These are phyloP conservation scores for Parachlorella kessleri DNA, from an alignment of 139 green algal genomes.

Conservation along the genomic window DNA sequence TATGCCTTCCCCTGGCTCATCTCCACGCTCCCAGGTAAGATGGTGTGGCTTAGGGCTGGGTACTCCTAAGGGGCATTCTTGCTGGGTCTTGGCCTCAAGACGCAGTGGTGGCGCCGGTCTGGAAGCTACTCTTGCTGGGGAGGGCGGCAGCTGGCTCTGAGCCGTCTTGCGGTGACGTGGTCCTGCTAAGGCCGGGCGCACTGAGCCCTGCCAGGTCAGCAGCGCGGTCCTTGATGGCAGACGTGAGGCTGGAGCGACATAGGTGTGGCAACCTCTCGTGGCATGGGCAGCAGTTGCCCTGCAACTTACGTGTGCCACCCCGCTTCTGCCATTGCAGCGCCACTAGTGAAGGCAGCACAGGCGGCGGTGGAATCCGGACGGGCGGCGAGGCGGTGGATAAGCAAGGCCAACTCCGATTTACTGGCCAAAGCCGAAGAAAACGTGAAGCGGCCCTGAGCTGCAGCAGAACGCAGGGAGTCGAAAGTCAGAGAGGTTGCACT, in stretches of 20 bases:
- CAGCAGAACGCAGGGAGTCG: too few species aligned
- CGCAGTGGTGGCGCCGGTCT: neutral
- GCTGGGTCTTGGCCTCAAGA: neutral
- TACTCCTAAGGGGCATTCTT: neutral
- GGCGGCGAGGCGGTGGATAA: constrained; percentile 48
- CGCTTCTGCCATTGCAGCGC: constrained; percentile 3
- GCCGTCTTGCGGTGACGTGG: too few species aligned
- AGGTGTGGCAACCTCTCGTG: neutral
- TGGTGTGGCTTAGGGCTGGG: neutral
- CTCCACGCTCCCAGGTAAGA: neutral
- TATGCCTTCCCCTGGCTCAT: constrained; percentile 51
- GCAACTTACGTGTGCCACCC: neutral
- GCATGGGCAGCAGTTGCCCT: too few species aligned
- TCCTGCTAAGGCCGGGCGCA: too few species aligned
- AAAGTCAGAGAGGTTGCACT: too few species aligned
- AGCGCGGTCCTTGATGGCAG: neutral
- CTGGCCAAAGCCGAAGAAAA: too few species aligned
- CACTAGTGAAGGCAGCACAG: constrained; percentile 39
- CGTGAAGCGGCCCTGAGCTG: too few species aligned
- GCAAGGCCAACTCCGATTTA: neutral
- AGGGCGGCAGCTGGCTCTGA: neutral
- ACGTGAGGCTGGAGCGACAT: neutral
- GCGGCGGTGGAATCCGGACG: constrained; percentile 42
- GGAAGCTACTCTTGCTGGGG: too few species aligned
- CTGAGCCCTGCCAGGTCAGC: too few species aligned